Percentiles rank a stretch among this genome's conserved stretches.
Conservation (phyloP, 2,329 filamentous ascomycete genomes). For the Venturia pyrina region DNA sequence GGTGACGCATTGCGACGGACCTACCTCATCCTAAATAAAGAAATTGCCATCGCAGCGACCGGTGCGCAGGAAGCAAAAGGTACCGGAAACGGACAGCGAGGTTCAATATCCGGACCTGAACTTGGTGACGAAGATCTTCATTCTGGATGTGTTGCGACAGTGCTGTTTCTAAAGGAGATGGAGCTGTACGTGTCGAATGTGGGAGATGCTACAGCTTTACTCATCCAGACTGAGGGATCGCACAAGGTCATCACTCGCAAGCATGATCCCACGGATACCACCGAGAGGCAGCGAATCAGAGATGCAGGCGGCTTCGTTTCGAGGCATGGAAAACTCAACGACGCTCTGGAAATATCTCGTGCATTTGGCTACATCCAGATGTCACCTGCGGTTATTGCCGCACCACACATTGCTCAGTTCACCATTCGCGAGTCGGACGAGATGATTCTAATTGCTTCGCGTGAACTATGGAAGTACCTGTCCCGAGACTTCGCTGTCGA, state of each 20-base stretch:
- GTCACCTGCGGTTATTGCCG: conserved; percentile 87
- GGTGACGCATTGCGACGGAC: conserved; percentile 75
- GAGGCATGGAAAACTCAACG: conserved; percentile 86
- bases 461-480: conserved; percentile 91
- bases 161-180: conserved; percentile 79
- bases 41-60: conserved; percentile 54
- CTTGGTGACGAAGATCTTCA: conserved; percentile 82
- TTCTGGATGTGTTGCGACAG: conserved; percentile 84
- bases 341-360: conserved; percentile 79
- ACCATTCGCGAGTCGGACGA: conserved; percentile 82
- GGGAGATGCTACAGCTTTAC: conserved; percentile 88
- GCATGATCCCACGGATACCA: conserved; percentile 82
- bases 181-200: conserved; percentile 93
- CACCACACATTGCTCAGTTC: conserved; percentile 70
- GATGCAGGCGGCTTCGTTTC: conserved; percentile 95
- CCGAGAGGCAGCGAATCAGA: conserved; percentile 78
- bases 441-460: conserved; percentile 82
- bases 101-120: conserved; percentile 61
- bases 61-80: conserved; percentile 17
- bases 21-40: conserved; percentile 87
- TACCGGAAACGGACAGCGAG: conserved; percentile 50
- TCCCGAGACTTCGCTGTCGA: conserved; percentile 86
- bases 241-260: conserved; percentile 78
- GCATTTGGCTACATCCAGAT: conserved; percentile 92
- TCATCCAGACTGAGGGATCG: conserved; percentile 80